Evolutionary conservation across 176 grass and related monocot species (phyloP), one percentile per base, ranked within the genome.

Genomic region (Zea luxurians): DNA sequence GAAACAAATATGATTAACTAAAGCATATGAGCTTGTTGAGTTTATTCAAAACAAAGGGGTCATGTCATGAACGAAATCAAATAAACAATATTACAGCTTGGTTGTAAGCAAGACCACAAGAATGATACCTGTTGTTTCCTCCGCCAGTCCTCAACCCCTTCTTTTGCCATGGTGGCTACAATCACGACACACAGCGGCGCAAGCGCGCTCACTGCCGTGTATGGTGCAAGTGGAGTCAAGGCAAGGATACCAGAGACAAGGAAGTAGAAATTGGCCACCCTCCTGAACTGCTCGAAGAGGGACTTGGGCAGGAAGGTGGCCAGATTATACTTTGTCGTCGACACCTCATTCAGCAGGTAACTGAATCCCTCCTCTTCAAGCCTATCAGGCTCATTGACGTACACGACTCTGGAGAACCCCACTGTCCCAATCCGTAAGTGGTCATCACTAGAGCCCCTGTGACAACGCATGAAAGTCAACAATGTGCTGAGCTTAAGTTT

Each of bases 251-350:
- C 96, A 0, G 96, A 76, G n/a, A 99, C 61, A 10, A 99, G 71
- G 79, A 99, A 99, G 69, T 93, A 99, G 82, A 99, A 91, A 79
- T 99, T 99, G 7, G 96, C 96, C 72, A 99, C 96, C 81, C 96
- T 94, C 72, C 96, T 89, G 84, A 99, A 99, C 86, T 99, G 96
- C 79, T 99, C 96, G 68, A 99, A 99, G 45, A 99, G 83, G 58
- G 92, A 93, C 75, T 99, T 99, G 48, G 96, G 96, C 50, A 99
- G 35, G 82, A 99, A 99, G 45, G 92, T 93, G 13, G 76, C 78
- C 44, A 96, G 3, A 0, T 72, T 84, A 68, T 99, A 99, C 86
- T 99, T 99, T 4, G 92, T 93, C 2, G 92, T 99, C 0, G 92
- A 93, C 68, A 99, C 87, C 47, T 76, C 86, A 46, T 99, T 99